Evolutionary conservation across 805 yeast species (phyloP).

Genomic region (Yamadazyma paraphyllophila): DNA sequence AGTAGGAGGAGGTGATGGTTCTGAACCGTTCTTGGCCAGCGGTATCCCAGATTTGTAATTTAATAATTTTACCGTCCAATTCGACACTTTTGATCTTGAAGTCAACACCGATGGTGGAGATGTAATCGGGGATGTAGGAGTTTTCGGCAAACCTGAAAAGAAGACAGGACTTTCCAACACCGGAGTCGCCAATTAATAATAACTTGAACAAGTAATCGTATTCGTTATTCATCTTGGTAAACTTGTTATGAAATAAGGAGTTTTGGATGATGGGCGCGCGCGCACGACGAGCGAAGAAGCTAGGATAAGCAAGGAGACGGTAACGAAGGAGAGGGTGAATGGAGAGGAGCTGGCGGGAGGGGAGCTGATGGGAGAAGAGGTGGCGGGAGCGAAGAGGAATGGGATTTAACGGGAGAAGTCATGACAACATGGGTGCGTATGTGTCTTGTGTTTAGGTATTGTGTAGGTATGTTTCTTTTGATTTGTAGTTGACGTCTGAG

Average conservation of each 20-base stretch:
- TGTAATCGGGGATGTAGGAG: slow-evolving; percentile 94
- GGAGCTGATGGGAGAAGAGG: not conserved
- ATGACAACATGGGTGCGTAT: too few relatives aligned
- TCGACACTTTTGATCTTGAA: slow-evolving; percentile 88
- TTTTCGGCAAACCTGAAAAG: slow-evolving; percentile 94
- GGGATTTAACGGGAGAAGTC: too few relatives aligned
- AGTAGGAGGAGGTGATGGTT: slow-evolving; percentile 94
- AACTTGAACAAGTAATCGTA: slow-evolving; percentile 97
- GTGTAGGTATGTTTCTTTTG: too few relatives aligned
- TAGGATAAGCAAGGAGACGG: not conserved
- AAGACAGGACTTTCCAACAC: slow-evolving; percentile 97
- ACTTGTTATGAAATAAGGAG: not conserved
- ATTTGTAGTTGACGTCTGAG: too few relatives aligned
- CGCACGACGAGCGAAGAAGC: not conserved
- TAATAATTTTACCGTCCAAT: slow-evolving; percentile 94
- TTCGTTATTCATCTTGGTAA: slow-evolving; percentile 71
- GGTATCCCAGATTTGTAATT: slow-evolving; percentile 98
- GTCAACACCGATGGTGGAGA: slow-evolving; percentile 97
- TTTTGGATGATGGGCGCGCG: not conserved
- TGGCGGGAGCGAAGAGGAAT: too few relatives aligned
- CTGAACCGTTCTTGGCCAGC: slow-evolving; percentile 99
- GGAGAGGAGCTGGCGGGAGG: not conserved
- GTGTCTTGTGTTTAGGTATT: too few relatives aligned
- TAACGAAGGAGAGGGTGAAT: not conserved
- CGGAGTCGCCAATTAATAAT: slow-evolving; percentile 95